phyloP scores from a whole-genome alignment of 2,329 filamentous ascomycete genomes.

The Nemania sp. region DNA sequence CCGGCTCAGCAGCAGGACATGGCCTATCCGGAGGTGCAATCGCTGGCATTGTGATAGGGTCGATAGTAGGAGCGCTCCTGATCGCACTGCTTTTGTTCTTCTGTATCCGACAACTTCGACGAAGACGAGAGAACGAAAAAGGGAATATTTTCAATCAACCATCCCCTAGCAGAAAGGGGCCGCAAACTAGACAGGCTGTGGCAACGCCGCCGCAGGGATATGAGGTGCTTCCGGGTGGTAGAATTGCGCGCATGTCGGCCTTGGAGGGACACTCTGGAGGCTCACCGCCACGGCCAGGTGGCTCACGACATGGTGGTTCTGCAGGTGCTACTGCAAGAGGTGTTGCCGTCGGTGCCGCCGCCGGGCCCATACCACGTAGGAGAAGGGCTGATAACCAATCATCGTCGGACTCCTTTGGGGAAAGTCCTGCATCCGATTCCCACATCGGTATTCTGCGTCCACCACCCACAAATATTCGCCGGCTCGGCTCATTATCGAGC shows the following conservation, averaged over 20 bases:
- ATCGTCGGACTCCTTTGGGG: constrained; percentile 72
- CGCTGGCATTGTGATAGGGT: constrained; percentile 86
- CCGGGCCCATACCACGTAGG: constrained; percentile 51
- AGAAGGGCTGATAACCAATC: constrained; percentile 60
- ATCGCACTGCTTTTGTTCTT: constrained; percentile 72
- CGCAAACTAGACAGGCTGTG: constrained; percentile 45
- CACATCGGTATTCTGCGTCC: constrained; percentile 60
- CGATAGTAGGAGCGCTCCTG: constrained; percentile 69
- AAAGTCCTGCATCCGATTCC: constrained; percentile 71
- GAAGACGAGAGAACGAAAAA: constrained; percentile 61
- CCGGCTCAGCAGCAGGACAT: constrained; percentile 33
- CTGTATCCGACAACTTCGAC: constrained; percentile 59
- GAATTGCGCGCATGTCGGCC: constrained; percentile 94
- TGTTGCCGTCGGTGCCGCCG: constrained; percentile 41
- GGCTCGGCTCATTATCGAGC: constrained; percentile 88
- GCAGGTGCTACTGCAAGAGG: constrained; percentile 52
- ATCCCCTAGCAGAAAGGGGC: constrained; percentile 65
- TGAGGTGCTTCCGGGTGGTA: constrained; percentile 79
- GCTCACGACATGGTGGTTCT: constrained; percentile 51
- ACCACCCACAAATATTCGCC: constrained; percentile 63
- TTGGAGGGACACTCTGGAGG: constrained; percentile 74
- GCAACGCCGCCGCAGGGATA: constrained; percentile 55
- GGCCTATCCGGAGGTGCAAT: constrained; percentile 81
- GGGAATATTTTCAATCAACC: constrained; percentile 89
- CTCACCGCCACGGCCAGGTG: constrained; percentile 58